Evolutionary conservation across 352 stramenopile species (phyloP), one percentile per base, ranked within the genome.

Genomic region (Pythium sp.): DNA sequence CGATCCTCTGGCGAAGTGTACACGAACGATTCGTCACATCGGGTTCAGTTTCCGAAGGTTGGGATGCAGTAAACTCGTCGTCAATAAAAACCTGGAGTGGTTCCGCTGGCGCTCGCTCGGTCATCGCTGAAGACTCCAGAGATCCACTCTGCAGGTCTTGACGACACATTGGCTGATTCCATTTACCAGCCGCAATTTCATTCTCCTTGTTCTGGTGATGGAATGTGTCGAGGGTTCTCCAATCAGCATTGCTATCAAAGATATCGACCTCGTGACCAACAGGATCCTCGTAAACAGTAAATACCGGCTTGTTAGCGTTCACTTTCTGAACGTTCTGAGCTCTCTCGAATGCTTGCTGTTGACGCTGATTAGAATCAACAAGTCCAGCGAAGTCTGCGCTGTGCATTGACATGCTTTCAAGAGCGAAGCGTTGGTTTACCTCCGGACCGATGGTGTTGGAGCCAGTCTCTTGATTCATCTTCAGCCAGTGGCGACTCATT

Each of bases 161-260:
- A 8, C 38, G 56, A 59, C 24, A n/a, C 9, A 67, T 62, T 24
- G 54, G 47, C 41, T 75, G 61, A 49, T 87, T 92, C 86, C 86
- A 94, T 2, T 68, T 63, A 26, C 71, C 81, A 0, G 81, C 79
- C 6, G 72, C 71, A 3, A 86, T 65, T 12, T 90, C 78, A 24
- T 94, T 94, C 68, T 94, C 86, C 46, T 94, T 94, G 77, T 94
- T 87, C 76, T 93, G 86, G 28, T 93, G 77, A 15, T 80, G 76
- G 58, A 76, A 58, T 7, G 84, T 88, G 65, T 78, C 76, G 32
- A 94, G 77, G 53, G 79, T 86, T 70, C 78, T 84, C 86, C 86
- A 94, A 69, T 87, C 75, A 80, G 75, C 69, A 75, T 76, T 82
- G 68, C 77, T 72, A 34, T 78, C 72, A 78, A 92, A 82, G 55